These are phyloP conservation scores for Chaetoceros muelleri DNA, from an alignment of 108 stramenopile genomes.

Conservation along the genomic window DNA sequence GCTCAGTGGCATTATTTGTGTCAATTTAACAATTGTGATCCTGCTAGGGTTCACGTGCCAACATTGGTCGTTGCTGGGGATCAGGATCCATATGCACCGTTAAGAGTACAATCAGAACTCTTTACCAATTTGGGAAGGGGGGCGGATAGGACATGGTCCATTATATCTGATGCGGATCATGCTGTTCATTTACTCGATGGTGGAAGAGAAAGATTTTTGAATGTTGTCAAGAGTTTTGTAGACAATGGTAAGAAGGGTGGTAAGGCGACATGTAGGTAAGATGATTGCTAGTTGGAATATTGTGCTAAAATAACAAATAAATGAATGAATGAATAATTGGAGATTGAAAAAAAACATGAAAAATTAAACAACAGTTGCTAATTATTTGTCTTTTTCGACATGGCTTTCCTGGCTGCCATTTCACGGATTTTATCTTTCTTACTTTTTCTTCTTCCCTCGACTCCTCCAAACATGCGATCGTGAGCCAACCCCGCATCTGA, in stretches of 20 bases:
- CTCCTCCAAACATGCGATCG: constrained; percentile 69
- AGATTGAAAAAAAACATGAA: too few relatives aligned
- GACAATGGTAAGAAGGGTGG: constrained; percentile 24
- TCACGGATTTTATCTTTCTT: constrained; percentile 73
- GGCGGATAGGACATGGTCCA: constrained; percentile 67
- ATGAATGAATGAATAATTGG: too few relatives aligned
- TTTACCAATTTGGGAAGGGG: constrained; percentile 59
- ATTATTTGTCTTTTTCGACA: not conserved
- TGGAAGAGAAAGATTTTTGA: constrained; percentile 25
- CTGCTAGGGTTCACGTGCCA: constrained; percentile 59
- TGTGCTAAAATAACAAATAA: too few relatives aligned
- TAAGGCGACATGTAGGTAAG: too few relatives aligned
- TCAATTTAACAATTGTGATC: constrained; percentile 85
- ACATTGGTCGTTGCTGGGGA: constrained; percentile 74
- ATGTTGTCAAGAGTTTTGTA: constrained; percentile 37
- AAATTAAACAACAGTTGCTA: too few relatives aligned
- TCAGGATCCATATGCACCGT: constrained; percentile 69
- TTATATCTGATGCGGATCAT: constrained; percentile 78
- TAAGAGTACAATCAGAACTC: constrained; percentile 53
- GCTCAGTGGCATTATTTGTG: constrained; percentile 71
- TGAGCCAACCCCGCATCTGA: constrained; percentile 49
- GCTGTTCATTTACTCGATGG: constrained; percentile 74
- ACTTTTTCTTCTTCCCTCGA: constrained; percentile 61
- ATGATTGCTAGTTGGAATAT: too few relatives aligned
- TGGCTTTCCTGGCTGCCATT: constrained; percentile 20